Conservation (phyloP, 2,329 filamentous ascomycete genomes). For the Arthrobotrys musiformis region DNA sequence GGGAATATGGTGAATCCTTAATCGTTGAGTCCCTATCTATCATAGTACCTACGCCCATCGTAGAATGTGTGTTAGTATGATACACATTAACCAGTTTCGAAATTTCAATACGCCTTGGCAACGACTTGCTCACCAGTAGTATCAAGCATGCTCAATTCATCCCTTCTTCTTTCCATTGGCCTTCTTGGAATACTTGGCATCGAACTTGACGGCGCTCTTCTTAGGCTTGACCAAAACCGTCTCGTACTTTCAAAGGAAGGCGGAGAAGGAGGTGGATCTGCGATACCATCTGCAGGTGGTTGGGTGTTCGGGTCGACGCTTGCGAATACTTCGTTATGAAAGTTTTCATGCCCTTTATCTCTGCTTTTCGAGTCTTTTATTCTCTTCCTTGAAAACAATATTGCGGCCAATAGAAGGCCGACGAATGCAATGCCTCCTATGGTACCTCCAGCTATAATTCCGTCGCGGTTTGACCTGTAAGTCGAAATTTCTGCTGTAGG, state of each 20-base stretch:
- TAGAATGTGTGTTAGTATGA: slow-evolving; percentile 15
- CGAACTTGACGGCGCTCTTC: slow-evolving; percentile 27
- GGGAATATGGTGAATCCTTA: slow-evolving; percentile 25
- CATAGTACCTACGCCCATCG: slow-evolving; percentile 9
- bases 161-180: slow-evolving; percentile 40
- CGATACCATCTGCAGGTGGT: not conserved
- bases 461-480: slow-evolving; percentile 22
- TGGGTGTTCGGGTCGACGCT: slow-evolving; percentile 20
- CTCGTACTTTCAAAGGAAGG: slow-evolving; percentile 14
- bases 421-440: slow-evolving; percentile 24
- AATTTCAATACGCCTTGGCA: not conserved
- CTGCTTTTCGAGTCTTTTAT: not conserved
- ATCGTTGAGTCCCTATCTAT: not conserved
- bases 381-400: not conserved
- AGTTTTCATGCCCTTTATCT: slow-evolving; percentile 14
- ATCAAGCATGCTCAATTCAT: slow-evolving; percentile 30
- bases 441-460: slow-evolving; percentile 34
- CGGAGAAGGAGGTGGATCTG: slow-evolving; percentile 7
- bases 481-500: not conserved
- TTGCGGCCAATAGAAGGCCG: slow-evolving; percentile 18
- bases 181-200: slow-evolving; percentile 46
- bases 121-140: slow-evolving; percentile 28
- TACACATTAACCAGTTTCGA: not conserved
- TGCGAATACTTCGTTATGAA: slow-evolving; percentile 49
- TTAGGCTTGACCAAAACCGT: slow-evolving; percentile 33